These are phyloP conservation scores for Vigna hirtella DNA, from an alignment of 306 rosid genomes.

Conservation along the genomic window DNA sequence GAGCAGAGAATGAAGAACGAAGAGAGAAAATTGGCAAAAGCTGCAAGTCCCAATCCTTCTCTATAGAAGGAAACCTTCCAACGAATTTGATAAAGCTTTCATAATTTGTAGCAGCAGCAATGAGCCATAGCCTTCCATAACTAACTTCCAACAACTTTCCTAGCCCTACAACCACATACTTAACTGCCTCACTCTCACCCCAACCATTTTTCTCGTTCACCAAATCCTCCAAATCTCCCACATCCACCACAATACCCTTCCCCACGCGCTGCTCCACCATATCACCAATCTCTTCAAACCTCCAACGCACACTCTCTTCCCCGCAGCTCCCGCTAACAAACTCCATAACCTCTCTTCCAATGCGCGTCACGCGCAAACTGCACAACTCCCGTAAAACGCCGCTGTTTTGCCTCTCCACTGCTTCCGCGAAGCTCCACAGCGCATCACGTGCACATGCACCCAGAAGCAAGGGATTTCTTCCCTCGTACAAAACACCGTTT, in stretches of 20 bases:
- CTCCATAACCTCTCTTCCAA: neutral
- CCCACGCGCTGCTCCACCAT: neutral
- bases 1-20: neutral
- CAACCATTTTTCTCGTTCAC: neutral
- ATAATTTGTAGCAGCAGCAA: neutral
- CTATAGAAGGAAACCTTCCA: neutral
- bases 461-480: neutral
- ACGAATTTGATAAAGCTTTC: neutral
- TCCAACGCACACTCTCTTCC: neutral
- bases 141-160: neutral
- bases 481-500: no score
- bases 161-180: neutral
- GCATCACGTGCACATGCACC: neutral
- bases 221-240: neutral
- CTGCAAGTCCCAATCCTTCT: neutral
- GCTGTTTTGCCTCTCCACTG: neutral
- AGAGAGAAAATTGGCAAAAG: neutral
- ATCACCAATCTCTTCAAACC: neutral
- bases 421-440: neutral
- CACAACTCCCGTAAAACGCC: neutral
- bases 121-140: neutral
- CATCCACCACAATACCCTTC: neutral
- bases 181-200: neutral
- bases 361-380: neutral
- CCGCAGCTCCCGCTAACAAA: neutral